Evolutionary conservation across 2,329 filamentous ascomycete species (phyloP).

Genomic region (Aulographum hederae): DNA sequence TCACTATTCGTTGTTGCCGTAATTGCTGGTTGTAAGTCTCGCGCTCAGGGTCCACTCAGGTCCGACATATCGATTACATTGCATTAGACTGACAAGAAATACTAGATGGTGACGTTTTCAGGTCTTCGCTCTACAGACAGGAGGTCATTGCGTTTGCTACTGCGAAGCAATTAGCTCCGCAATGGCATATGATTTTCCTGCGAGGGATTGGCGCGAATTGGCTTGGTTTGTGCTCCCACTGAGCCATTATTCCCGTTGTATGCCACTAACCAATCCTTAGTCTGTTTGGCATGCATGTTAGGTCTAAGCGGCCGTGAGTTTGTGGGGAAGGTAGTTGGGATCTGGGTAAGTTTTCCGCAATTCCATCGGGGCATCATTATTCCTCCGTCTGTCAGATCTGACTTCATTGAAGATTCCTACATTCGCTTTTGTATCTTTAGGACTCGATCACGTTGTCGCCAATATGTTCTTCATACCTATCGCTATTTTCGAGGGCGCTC

Average conservation of each 20-base stretch:
- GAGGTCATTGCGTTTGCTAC: constrained; percentile 8
- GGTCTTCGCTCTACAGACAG: constrained; percentile 7
- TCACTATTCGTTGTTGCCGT: constrained; percentile 29
- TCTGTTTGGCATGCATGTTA: constrained; percentile 10
- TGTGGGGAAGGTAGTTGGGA: constrained; percentile 11
- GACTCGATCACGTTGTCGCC: constrained; percentile 12
- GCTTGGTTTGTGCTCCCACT: constrained; percentile 3
- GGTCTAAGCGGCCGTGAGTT: constrained; percentile 10
- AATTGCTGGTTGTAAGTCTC: constrained; percentile 25
- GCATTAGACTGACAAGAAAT: too few relatives aligned
- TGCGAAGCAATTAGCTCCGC: constrained; percentile 8
- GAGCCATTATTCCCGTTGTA: too few relatives aligned
- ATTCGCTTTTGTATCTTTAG: constrained; percentile 10
- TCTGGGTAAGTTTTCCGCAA: too few relatives aligned
- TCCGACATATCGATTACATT: too few relatives aligned
- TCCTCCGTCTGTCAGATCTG: too few relatives aligned
- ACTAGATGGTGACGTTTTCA: constrained; percentile 29
- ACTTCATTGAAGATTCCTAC: too few relatives aligned
- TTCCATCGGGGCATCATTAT: too few relatives aligned
- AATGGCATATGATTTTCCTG: constrained; percentile 9
- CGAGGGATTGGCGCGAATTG: constrained; percentile 10
- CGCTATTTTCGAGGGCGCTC: constrained; percentile 10
- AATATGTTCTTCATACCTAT: constrained; percentile 14
- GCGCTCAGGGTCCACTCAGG: too few relatives aligned
- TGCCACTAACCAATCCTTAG: too few relatives aligned